A percentile compares a stretch with the other conserved stretches of the same genome.
These are phyloP conservation scores for Zanthoxylum bungeanum DNA, from an alignment of 345 rosid genomes.

Conservation along the genomic window DNA sequence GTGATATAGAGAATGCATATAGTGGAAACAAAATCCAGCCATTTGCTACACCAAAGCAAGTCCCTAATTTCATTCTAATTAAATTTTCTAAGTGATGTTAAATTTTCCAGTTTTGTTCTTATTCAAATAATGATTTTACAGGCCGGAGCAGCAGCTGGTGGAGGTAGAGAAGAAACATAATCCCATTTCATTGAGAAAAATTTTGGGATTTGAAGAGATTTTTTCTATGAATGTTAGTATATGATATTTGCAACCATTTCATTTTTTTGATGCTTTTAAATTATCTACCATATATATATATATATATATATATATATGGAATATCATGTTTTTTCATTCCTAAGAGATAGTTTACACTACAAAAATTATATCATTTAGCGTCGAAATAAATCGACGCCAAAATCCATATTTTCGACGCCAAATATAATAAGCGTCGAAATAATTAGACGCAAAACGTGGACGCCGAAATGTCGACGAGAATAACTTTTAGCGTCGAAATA, in stretches of 20 bases:
- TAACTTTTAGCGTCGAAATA: too few relatives aligned
- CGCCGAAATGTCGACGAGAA: too few relatives aligned
- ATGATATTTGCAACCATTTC: neutral
- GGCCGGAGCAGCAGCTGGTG: neutral
- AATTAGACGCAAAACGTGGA: too few relatives aligned
- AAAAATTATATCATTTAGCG: too few relatives aligned
- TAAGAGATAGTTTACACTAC: too few relatives aligned
- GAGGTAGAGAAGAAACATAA: conserved; percentile 13
- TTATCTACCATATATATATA: too few relatives aligned
- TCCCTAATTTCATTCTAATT: neutral
- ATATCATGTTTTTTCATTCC: neutral
- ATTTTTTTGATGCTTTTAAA: too few relatives aligned
- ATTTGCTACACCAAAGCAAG: conserved; percentile 18
- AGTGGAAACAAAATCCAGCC: conserved; percentile 20
- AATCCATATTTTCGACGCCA: too few relatives aligned
- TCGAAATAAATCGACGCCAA: too few relatives aligned
- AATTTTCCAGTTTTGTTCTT: neutral
- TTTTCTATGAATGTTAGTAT: conserved; percentile 19
- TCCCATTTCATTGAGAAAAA: neutral
- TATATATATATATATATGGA: too few relatives aligned
- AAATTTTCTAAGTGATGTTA: too few relatives aligned
- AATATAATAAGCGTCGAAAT: too few relatives aligned
- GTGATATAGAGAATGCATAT: conserved; percentile 17
- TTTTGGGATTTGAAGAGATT: conserved; percentile 25
- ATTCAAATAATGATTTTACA: neutral